Base-by-base conservation (phyloP, 441 rosid genomes). In the Melastoma candidum region DNA sequence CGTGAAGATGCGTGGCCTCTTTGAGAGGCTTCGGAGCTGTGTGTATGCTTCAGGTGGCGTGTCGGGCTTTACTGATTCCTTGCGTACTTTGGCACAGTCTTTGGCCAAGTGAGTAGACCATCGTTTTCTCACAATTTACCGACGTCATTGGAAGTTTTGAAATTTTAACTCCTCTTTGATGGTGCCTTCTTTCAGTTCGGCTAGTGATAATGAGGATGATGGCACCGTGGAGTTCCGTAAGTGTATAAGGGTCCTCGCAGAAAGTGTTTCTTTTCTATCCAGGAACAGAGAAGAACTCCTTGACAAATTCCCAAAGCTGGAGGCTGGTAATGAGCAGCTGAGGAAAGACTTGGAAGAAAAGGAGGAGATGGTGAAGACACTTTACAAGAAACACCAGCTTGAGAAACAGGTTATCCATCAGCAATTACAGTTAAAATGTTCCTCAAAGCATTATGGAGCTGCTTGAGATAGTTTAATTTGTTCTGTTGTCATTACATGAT, bases 361-460 rank as follows among this genome's bases (percentile, higher is more conserved):
- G 80, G 76, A 78, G 61, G 90, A 87, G 68, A 74, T 79, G 60
- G 77, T 79, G 55, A 77, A 81, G 69, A 80, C 84, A 22, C 53
- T 89, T 59, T 87, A 77, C 63, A 66, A 81, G 24, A 94, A 94
- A 74, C 96, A 80, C 71, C 97, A 87, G 71, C 85, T 74, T 51
- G 97, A 85, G 78, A 90, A 94, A 77, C 99, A 90, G 99, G 99
- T 93, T 6, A 32, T 32, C 7, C 8, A 32, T 32, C 8, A 4
- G 8, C 41, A 32, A 4, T 32, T 32, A 32, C 5, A 4, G 41
- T 32, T 32, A 32, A 17, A 32, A 32, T 83, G 59, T 14, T 32
- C 8, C 8, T 32, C 41, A 17, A 17, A 17, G 22, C 22, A 17
- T 17, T 17, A 17, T 17, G 22, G 22, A 17, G 22, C 22, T 17